These are phyloP conservation scores for Tuber borchii DNA, from an alignment of 495 filamentous ascomycete genomes.

Conservation along the genomic window DNA sequence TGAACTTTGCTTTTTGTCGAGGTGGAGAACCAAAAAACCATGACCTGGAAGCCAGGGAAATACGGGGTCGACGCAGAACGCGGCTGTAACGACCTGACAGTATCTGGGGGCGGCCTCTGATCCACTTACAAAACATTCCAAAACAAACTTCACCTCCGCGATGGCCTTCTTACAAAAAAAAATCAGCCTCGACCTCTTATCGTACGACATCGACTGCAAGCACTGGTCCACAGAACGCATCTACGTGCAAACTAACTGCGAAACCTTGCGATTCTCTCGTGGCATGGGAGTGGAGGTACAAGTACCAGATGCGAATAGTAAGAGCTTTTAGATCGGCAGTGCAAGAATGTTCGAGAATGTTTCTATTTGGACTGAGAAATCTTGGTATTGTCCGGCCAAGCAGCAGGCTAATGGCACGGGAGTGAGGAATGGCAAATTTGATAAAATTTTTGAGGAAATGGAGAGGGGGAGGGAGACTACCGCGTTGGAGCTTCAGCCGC, in stretches of 20 bases:
- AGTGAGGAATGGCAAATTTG: not conserved
- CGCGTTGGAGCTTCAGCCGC: not conserved
- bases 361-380: not conserved
- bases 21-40: not conserved
- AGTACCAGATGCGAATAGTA: slow-evolving; percentile 3
- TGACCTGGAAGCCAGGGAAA: not conserved
- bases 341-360: not conserved
- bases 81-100: not conserved
- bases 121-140: not conserved
- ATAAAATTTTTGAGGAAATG: not conserved
- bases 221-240: not conserved
- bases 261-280: not conserved
- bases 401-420: slow-evolving; percentile 7
- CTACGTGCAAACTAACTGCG: not conserved
- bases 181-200: not conserved
- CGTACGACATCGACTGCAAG: not conserved
- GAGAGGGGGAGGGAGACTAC: not conserved
- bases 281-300: slow-evolving; percentile 9
- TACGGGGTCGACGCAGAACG: not conserved
- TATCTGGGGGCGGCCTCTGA: slow-evolving; percentile 5
- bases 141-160: slow-evolving; percentile 14
- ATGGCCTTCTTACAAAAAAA: slow-evolving; percentile 10
- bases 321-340: slow-evolving; percentile 12
- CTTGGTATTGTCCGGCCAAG: slow-evolving; percentile 4
- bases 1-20: not conserved